Evolutionary conservation across 805 yeast species (phyloP).

Genomic region (Wickerhamomyces queroliae): DNA sequence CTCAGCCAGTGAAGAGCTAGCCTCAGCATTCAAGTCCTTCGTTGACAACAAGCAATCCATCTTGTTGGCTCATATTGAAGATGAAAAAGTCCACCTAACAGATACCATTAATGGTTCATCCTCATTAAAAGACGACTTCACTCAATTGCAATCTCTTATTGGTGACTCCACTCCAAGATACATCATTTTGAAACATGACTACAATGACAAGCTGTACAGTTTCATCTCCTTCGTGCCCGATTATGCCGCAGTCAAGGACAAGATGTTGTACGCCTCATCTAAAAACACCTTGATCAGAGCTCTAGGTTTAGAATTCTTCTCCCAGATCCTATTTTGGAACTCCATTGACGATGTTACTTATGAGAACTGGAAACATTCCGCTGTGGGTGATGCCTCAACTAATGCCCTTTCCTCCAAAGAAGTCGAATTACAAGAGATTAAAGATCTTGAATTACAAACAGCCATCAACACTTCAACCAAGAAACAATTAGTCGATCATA

Average conservation of each 20-base stretch:
- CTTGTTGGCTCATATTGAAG: conserved; percentile 30
- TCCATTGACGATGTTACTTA: conserved; percentile 30
- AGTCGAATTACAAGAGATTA: conserved; percentile 38
- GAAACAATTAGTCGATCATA: conserved; percentile 21
- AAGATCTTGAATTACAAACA: conserved; percentile 33
- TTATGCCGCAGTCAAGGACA: conserved; percentile 67
- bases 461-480: conserved; percentile 25
- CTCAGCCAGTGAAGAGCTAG: conserved; percentile 35
- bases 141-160: conserved; percentile 25
- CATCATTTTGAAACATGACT: conserved; percentile 37
- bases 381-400: conserved; percentile 28
- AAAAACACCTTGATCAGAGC: conserved; percentile 71
- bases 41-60: conserved; percentile 28
- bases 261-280: conserved; percentile 93
- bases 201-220: conserved; percentile 27
- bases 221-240: conserved; percentile 89
- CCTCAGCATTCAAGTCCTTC: conserved; percentile 38
- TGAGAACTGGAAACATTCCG: conserved; percentile 40
- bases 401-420: conserved; percentile 59
- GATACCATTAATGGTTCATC: conserved; percentile 24
- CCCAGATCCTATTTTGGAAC: conserved; percentile 28
- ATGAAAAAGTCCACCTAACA: conserved; percentile 30
- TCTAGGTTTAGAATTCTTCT: conserved; percentile 49
- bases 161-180: conserved; percentile 41
- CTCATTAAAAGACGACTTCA: conserved; percentile 30